Base-by-base conservation (phyloP, 345 rosid species). In the Gossypioides kirkii region DNA sequence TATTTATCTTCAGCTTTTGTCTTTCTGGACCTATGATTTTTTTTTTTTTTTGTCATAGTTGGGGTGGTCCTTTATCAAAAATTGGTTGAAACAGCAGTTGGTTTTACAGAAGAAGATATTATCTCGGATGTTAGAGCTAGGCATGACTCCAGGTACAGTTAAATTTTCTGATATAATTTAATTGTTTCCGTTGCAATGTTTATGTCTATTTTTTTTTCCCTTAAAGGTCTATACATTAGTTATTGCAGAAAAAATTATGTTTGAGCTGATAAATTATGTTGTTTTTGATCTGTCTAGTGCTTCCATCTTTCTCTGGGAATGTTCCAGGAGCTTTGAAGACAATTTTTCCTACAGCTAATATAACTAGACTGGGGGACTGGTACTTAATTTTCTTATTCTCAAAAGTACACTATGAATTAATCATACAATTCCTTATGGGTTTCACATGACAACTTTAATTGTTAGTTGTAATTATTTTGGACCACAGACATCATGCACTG, bases 261-360 rank as follows among this genome's bases (percentile, higher is more conserved):
- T 72, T 18, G 63, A 25, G 20, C 20, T 68, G 42, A 67, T 64
- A 73, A 26, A 68, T 26, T 64, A 1, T 45, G 8, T 36, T 76
- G 66, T 73, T 10, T 80, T 73, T 61, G 58, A 56, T 32, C 10
- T 82, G 47, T 76, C 56, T 82, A 94, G 98, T 94, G 80, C 91
- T 94, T 58, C 98, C 98, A 10, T 92, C 98, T 59, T 94, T 94
- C 88, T 88, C 98, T 52, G 98, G 98, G 63, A 91, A 89, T 77
- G 98, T 94, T 81, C 98, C 98, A 74, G 92, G 88, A 64, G 93
- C 97, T 79, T 81, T 94, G 76, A 85, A 74, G 82, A 87, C 79
- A 75, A 85, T 84, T 49, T 87, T 87, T 79, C 98, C 97, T 60
- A 81, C 77, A 54, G 98, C 97, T 77, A 90, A 88, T 75, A 91